These are phyloP conservation scores for Edaphochlamys debaryana DNA, from an alignment of 139 green algal genomes.

Conservation along the genomic window DNA sequence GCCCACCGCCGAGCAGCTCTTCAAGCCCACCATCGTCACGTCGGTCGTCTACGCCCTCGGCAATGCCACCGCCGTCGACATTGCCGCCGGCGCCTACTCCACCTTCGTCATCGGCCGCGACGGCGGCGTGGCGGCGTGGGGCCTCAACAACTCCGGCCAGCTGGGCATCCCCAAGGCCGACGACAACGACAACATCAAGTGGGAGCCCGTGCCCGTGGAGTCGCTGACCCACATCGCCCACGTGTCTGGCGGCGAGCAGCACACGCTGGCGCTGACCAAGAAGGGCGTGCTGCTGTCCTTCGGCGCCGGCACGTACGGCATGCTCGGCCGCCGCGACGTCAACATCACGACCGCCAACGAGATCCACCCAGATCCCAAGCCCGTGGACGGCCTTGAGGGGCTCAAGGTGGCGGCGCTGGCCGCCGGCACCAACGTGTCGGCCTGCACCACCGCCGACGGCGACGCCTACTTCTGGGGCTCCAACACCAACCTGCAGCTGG, in stretches of 20 bases:
- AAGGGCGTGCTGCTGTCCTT: constrained; percentile 74
- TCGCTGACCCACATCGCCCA: constrained; percentile 48
- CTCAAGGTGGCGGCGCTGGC: constrained; percentile 41
- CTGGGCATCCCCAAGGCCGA: constrained; percentile 63
- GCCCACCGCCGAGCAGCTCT: constrained; percentile 48
- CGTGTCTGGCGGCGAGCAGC: constrained; percentile 83
- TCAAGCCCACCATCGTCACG: constrained; percentile 54
- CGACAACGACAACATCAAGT: constrained; percentile 45
- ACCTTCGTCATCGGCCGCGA: constrained; percentile 73
- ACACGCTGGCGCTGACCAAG: constrained; percentile 79
- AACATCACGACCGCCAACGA: constrained; percentile 59
- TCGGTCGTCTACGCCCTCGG: constrained; percentile 13
- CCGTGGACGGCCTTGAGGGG: constrained; percentile 63
- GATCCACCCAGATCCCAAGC: constrained; percentile 29
- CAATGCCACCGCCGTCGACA: constrained; percentile 13
- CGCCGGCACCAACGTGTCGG: constrained; percentile 76
- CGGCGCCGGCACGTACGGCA: constrained; percentile 85
- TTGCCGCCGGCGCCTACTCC: constrained; percentile 66
- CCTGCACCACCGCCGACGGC: constrained; percentile 59
- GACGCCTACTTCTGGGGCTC: constrained; percentile 80
- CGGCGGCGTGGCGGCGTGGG: constrained; percentile 78
- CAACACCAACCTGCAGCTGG: constrained; percentile 83
- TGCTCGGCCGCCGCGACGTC: constrained; percentile 73
- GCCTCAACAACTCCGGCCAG: constrained; percentile 94
- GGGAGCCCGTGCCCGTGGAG: constrained; percentile 55